Conservation (phyloP, 768 basidiomycete species). For the Lentinula raphanica region DNA sequence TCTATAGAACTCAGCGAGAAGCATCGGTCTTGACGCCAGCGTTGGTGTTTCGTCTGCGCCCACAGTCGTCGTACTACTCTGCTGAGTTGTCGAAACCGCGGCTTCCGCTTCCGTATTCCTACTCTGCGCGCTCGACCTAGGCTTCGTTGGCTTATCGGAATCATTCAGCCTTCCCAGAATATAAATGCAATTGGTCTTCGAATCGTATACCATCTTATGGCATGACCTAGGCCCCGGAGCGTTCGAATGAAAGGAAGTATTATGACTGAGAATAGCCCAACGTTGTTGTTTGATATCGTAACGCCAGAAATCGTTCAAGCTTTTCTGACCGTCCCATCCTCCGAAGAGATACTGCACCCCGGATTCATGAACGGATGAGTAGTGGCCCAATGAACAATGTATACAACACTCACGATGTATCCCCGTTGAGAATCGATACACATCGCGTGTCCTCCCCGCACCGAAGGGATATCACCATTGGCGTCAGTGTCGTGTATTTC, state of each 20-base stretch:
- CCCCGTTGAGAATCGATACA: conserved; percentile 63
- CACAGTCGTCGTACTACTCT: no score
- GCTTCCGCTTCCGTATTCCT: conserved; percentile 8
- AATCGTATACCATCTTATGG: conserved; percentile 79
- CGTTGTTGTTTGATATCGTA: conserved; percentile 54
- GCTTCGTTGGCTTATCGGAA: conserved; percentile 27
- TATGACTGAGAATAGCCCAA: conserved; percentile 58
- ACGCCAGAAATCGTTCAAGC: conserved; percentile 76
- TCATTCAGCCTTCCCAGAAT: conserved; percentile 67
- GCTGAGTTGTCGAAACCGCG: background rate
- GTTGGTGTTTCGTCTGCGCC: conserved; percentile 6
- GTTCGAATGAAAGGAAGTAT: conserved; percentile 50
- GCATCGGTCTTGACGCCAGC: conserved; percentile 23
- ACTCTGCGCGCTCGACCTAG: conserved; percentile 18
- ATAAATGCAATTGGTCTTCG: conserved; percentile 65
- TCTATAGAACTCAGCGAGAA: conserved; percentile 67
- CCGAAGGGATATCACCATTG: conserved; percentile 59
- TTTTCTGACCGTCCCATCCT: conserved; percentile 71
- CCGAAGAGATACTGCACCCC: conserved; percentile 71
- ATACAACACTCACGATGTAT: conserved; percentile 29
- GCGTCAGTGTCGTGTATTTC: conserved; percentile 55
- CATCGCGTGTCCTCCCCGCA: conserved; percentile 79
- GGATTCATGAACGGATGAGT: no score
- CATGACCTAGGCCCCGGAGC: conserved; percentile 71
- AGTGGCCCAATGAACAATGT: no score